Evolutionary conservation across 2,329 filamentous ascomycete genomes (phyloP), one percentile per base, ranked within the genome.

Genomic region (Bertia moriformis): DNA sequence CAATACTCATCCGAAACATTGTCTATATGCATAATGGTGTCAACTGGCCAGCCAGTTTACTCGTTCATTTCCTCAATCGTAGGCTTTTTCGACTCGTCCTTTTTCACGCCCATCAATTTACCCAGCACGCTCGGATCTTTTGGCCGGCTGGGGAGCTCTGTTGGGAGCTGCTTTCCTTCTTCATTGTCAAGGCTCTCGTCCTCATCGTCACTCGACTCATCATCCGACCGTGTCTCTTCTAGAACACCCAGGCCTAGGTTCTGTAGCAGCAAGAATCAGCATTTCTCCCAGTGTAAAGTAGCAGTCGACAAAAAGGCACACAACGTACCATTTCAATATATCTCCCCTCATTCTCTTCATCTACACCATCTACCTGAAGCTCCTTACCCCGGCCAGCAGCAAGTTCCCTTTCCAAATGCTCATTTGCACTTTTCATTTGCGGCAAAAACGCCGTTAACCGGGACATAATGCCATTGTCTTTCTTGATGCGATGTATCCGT

Each of bases 201-300:
- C 17, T 10, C 32, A 35, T 10, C 15, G 17, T 17, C 32, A 13
- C 12, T 35, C 7, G 32, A 35, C 14, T 43, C 43, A 5, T 46
- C 50, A 15, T 40, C 45, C 4, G 40, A 40, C 14, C 45, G 49
- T 40, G 57, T 57, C 42, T 64, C 60, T 48, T 61, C 57, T 15
- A 65, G 46, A 4, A 65, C 62, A 7, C 62, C 62, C 10, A 65
- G 46, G 4, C 61, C 60, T 37, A 65, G 51, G 41, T 65, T 58
- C 59, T 61, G 30, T 36, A 42, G 27, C 39, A 37, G 14, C 3
- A 20, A n/a, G 35, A 18, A 18, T 38, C 4, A 14, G 20, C 45
- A 39, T 45, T 40, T 36, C 39, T 39, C 18, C 15, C 17, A 14
- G 18, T 14, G 14, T 18, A 38, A 18, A 18, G n/a, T 37, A 4